Conservation (phyloP, 2,329 filamentous ascomycete genomes). For the Talaromyces piceae region DNA sequence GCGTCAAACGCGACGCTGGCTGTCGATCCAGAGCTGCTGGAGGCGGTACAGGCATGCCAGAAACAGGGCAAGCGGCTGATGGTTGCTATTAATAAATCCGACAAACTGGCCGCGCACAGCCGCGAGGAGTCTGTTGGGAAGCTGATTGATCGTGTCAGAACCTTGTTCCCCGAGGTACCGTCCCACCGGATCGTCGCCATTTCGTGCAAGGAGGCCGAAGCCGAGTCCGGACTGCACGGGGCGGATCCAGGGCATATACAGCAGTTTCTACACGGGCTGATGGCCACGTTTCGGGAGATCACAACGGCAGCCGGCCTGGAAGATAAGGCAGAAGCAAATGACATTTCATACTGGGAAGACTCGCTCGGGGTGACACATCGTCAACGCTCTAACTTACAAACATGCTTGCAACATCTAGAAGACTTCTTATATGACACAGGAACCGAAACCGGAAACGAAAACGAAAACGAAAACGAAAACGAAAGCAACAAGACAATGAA, state of each 20-base stretch:
- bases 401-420: conserved; percentile 64
- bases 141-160: conserved; percentile 32
- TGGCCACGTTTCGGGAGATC: conserved; percentile 54
- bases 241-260: conserved; percentile 60
- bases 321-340: conserved; percentile 29
- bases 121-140: conserved; percentile 11
- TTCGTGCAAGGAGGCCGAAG: conserved; percentile 61
- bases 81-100: conserved; percentile 55
- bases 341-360: conserved; percentile 62
- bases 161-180: conserved; percentile 37
- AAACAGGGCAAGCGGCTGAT: conserved; percentile 47
- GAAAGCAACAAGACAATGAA: not conserved
- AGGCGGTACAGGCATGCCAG: conserved; percentile 46
- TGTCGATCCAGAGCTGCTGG: conserved; percentile 51
- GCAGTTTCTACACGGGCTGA: conserved; percentile 58
- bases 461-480: conserved; percentile 8
- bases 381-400: conserved; percentile 70
- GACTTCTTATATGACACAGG: conserved; percentile 60
- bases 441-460: conserved; percentile 4
- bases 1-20: conserved; percentile 24
- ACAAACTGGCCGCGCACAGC: conserved; percentile 33
- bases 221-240: not conserved
- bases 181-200: conserved; percentile 51
- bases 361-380: conserved; percentile 85
- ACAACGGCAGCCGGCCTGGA: conserved; percentile 31